Base-by-base conservation (phyloP, 345 rosid species). In the Balakata baccata region DNA sequence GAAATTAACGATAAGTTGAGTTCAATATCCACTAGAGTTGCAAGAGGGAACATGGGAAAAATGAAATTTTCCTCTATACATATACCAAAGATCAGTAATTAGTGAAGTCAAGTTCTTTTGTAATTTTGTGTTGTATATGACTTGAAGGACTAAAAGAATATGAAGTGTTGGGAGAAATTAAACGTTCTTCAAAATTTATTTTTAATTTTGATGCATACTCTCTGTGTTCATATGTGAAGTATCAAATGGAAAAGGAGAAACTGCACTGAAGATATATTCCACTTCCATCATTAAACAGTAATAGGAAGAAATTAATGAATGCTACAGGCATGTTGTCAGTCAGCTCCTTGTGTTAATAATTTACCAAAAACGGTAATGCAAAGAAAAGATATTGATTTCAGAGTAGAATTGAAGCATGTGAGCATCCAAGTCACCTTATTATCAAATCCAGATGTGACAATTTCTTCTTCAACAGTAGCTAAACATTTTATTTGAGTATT, bases 381-480 rank as follows among this genome's bases (percentile, higher is more conserved):
- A 9, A 37, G 43, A 38, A 76, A n/a, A 43, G 0, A 16, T 23
- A 23, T 14, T 37, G 6, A 18, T 34, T 49, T 53, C 57, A 41
- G 11, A 8, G 4, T 18, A 3, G 25, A 77, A 64, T 18, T 3
- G 16, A 37, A 29, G 50, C 17, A 50, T 11, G n/a, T n/a, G 61
- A 57, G 74, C 64, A 61, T 29, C 51, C 34, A 61, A 54, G n/a
- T 76, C 72, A 94, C 98, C 96, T 87, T 90, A 71, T 89, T 94
- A 87, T 92, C 97, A 81, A 87, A 92, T 73, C 98, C 98, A 72
- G 95, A 90, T 37, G 94, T 88, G 69, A 90, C 84, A 52, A 92
- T 85, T 86, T 89, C 98, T 79, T 90, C 96, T 64, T 85, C 92
- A 74, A 80, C 84, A 73, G 94, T 98, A 79, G 92, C 87, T 76